Base-by-base conservation (phyloP, 2,329 filamentous ascomycete species). In the Camptophora hylomeconis region DNA sequence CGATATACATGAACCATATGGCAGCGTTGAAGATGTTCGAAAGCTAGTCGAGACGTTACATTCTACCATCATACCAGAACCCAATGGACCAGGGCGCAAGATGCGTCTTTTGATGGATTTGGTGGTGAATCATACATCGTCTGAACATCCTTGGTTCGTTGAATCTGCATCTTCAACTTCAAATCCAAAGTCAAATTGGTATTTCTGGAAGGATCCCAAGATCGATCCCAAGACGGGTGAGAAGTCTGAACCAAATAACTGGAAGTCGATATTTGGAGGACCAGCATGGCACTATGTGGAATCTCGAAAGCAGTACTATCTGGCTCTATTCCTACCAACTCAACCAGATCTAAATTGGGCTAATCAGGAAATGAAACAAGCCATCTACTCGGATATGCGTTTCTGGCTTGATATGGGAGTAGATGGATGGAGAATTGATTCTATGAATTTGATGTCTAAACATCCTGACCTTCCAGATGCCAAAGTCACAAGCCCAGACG, bases 301-400 rank as follows among this genome's bases (percentile, higher is more conserved):
- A 17, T 8, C 6, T 3, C 27, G 31, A 3, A 17, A 38, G 8
- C 35, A 83, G 49, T 82, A 80, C 47, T 82, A 80, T 45, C 65
- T 82, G 1, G 71, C 76, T 37, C 61, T 86, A 9, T 86, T 80
- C 48, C 69, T 72, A 5, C 65, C 65, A 5, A 67, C 76, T 37
- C 79, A 84, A 48, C 79, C 80, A 0, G 80, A 84, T 41, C 58
- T 86, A 8, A 86, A 84, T 50, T 84, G 77, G 78, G 75, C 83
- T 44, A 78, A 74, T 32, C 53, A 58, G 0, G 66, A 65, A 15
- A 65, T 71, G 0, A 64, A 78, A 4, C 52, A 64, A 17, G 78
- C 76, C 5, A 69, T 82, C 14, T 79, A 80, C 48, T 63, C 61
- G 5, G 60, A 72, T 1, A 77, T 82, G 67, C 63, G 66, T 21